A percentile compares a stretch with the other conserved stretches of the same genome.
phyloP scores from a whole-genome alignment of 192 early-diverging fungal species.

The Endogone sp. region DNA sequence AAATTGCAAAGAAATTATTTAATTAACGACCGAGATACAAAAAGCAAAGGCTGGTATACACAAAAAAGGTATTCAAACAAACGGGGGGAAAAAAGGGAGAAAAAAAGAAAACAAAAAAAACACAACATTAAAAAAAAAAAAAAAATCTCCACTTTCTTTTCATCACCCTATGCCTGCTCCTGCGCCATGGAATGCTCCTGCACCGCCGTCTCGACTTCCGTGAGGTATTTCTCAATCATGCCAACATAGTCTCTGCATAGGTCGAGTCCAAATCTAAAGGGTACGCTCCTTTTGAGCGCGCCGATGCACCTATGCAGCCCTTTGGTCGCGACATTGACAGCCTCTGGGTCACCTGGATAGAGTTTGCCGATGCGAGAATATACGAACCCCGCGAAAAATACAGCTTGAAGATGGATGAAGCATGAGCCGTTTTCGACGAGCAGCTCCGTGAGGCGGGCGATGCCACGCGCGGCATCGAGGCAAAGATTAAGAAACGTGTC shows the following conservation, averaged over 20 bases:
- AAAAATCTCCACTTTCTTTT: too few relatives aligned
- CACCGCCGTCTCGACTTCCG: too few relatives aligned
- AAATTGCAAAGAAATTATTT: too few relatives aligned
- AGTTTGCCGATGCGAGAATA: neutral
- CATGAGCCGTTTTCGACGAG: neutral
- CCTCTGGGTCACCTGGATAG: neutral
- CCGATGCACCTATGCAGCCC: neutral
- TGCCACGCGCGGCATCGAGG: neutral
- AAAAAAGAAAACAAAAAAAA: too few relatives aligned
- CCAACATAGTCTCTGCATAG: neutral
- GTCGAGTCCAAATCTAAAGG: neutral
- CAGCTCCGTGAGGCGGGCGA: neutral
- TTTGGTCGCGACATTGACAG: neutral
- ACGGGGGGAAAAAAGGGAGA: too few relatives aligned
- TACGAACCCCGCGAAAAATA: neutral
- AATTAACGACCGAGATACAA: too few relatives aligned
- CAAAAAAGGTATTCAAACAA: too few relatives aligned
- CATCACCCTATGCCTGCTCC: too few relatives aligned
- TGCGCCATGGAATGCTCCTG: too few relatives aligned
- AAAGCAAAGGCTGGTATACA: too few relatives aligned
- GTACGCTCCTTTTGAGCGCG: neutral
- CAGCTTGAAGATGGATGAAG: neutral
- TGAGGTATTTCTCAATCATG: too few relatives aligned
- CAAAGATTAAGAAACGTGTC: neutral
- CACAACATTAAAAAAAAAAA: too few relatives aligned